phyloP scores from a whole-genome alignment of 306 rosid genomes.

The Sophora flavescens region DNA sequence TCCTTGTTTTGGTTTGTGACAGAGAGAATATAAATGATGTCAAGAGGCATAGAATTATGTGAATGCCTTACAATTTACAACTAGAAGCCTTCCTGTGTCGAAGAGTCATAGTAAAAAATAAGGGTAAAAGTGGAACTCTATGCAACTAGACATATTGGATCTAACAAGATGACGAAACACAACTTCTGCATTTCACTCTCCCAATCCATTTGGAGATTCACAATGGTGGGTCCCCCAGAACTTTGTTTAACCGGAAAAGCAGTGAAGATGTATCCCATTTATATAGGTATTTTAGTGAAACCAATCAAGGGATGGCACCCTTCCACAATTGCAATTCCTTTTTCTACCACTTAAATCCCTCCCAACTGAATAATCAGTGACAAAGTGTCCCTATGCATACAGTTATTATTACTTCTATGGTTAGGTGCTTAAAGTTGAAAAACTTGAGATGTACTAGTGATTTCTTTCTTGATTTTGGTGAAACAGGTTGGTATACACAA shows the following conservation, averaged over 20 bases:
- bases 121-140: background rate
- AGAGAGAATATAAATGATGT: constrained; percentile 15
- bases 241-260: no score
- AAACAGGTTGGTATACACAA: constrained; percentile 70
- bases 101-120: background rate
- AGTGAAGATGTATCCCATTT: background rate
- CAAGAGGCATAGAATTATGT: background rate
- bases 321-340: background rate
- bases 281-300: constrained; percentile 3
- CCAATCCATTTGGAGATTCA: constrained; percentile 9
- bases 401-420: background rate
- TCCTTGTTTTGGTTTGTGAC: background rate
- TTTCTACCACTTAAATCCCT: background rate
- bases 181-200: background rate
- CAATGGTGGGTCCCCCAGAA: background rate
- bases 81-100: background rate
- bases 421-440: constrained; percentile 16
- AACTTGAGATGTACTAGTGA: constrained; percentile 2
- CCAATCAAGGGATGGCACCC: background rate
- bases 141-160: background rate
- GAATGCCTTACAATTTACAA: background rate
- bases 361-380: background rate
- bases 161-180: constrained; percentile 18
- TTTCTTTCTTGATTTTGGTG: constrained; percentile 20
- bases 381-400: background rate